A percentile compares a stretch with the other conserved stretches of the same genome.
Evolutionary conservation across 805 yeast species (phyloP).

Genomic region (Cyberlindnera meyerae): DNA sequence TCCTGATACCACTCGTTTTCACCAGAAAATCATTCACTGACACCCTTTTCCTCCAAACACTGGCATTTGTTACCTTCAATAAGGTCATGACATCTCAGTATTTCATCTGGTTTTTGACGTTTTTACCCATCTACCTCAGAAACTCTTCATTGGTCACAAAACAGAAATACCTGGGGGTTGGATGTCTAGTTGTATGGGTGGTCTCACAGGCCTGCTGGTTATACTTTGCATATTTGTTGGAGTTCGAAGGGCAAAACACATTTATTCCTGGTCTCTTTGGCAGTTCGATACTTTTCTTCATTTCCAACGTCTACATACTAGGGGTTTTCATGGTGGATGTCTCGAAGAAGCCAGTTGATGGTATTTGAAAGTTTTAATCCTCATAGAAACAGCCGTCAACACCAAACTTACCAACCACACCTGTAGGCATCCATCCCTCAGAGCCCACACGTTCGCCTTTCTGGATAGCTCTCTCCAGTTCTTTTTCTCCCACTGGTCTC

Average conservation of each 20-base stretch:
- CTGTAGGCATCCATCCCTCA: constrained; percentile 48
- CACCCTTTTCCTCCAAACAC: constrained; percentile 69
- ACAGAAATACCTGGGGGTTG: constrained; percentile 33
- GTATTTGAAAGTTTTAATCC: constrained; percentile 24
- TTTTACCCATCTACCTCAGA: constrained; percentile 69
- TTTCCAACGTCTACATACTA: constrained; percentile 55
- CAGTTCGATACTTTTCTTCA: constrained; percentile 54
- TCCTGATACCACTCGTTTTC: constrained; percentile 52
- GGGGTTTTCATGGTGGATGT: constrained; percentile 44
- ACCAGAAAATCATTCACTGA: constrained; percentile 40
- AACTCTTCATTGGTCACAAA: constrained; percentile 33
- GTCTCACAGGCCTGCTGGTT: constrained; percentile 75
- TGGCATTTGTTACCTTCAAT: constrained; percentile 71
- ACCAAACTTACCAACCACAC: constrained; percentile 57
- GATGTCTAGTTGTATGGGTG: constrained; percentile 56
- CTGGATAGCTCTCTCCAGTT: constrained; percentile 27
- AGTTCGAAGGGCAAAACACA: constrained; percentile 67
- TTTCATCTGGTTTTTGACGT: constrained; percentile 88
- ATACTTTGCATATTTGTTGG: constrained; percentile 68
- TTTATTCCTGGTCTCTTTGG: constrained; percentile 56
- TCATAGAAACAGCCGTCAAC: constrained; percentile 68
- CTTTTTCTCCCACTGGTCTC: constrained; percentile 33
- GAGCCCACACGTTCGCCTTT: constrained; percentile 35
- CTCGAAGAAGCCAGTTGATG: constrained; percentile 2
- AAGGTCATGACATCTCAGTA: constrained; percentile 92